Conservation (phyloP, 2,329 filamentous ascomycete species). For the Drechmeria coniospora region DNA sequence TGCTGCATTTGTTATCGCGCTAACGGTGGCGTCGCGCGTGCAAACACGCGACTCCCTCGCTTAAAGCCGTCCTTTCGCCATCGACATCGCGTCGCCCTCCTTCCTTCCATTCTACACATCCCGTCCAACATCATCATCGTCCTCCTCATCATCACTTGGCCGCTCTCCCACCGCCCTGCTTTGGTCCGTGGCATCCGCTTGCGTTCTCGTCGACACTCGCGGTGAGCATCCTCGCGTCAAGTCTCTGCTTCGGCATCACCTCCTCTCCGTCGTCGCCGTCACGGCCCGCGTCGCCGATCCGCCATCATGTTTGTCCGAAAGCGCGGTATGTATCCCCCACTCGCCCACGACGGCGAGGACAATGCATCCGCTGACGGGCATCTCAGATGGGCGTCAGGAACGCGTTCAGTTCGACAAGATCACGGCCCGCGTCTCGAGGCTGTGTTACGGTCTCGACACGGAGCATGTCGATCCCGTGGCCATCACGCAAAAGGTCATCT, state of each 20-base stretch:
- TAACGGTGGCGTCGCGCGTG: slow-evolving; percentile 20
- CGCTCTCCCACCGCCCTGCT: too few species aligned
- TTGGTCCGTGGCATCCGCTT: slow-evolving; percentile 10
- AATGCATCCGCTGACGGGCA: slow-evolving; percentile 11
- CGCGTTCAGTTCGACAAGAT: slow-evolving; percentile 99
- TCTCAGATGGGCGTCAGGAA: slow-evolving; percentile 91
- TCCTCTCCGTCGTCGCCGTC: slow-evolving; percentile 8
- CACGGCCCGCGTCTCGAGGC: slow-evolving; percentile 89
- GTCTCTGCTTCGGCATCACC: slow-evolving; percentile 8
- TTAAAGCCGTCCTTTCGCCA: slow-evolving; percentile 18
- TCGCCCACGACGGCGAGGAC: not conserved
- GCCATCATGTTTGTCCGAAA: slow-evolving; percentile 46
- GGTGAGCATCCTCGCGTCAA: slow-evolving; percentile 9
- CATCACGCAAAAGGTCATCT: slow-evolving; percentile 98
- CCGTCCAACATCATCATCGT: slow-evolving; percentile 4
- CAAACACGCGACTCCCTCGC: slow-evolving; percentile 18
- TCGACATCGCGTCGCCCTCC: slow-evolving; percentile 5
- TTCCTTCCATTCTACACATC: slow-evolving; percentile 8
- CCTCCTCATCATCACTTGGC: slow-evolving; percentile 2
- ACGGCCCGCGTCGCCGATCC: slow-evolving; percentile 9
- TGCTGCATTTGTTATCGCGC: slow-evolving; percentile 14
- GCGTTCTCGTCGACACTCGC: slow-evolving; percentile 10
- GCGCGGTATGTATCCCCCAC: slow-evolving; percentile 33
- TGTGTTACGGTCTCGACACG: slow-evolving; percentile 93
- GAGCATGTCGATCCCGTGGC: slow-evolving; percentile 93